Evolutionary conservation across 2,329 filamentous ascomycete genomes (phyloP), one percentile per base, ranked within the genome.

Genomic region (Clarireedia homoeocarpa): DNA sequence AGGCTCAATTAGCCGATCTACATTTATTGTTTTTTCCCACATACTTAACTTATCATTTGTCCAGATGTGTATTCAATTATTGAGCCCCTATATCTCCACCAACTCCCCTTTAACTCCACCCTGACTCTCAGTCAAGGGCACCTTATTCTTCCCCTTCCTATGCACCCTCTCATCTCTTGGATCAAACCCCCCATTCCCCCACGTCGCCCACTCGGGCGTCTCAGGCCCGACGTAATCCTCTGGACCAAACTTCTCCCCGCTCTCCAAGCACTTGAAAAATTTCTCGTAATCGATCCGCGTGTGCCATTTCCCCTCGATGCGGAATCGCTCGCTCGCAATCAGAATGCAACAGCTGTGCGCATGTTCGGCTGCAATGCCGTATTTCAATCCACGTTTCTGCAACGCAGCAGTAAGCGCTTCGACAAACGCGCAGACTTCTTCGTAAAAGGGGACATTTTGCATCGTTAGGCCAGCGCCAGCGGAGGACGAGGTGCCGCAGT

Each of bases 391-490:
- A 42, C 89, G 79, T 51, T 78, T 77, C 39, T 77, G 74, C 12
- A 97, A 76, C 59, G 87, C 85, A 36, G 74, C 73, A 60, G 91
- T 83, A 0, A 96, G 79, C 0, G 86, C 85, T 40, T 81, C 78
- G 9, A 95, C 91, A 67, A 96, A 97, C 2, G 85, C 83, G 38
- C 82, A 82, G 2, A 96, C 88, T 72, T 96, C 92, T 70, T 88
- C 86, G 73, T 96, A 97, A 68, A 96, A 97, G 0, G 92, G 92
- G 9, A 97, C 94, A 68, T 97, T 97, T 66, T 89, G 83, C 92
- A 97, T 97, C n/a, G 85, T 94, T 48, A 97, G 77, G 0, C 92
- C 92, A 0, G 90, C 91, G 53, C 85, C 86, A 4, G 88, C 85
- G 7, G 88, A 88, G 0, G 90, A 90, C 6, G 86, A 86, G 0